Percentiles rank a stretch among this genome's conserved stretches.
Evolutionary conservation across 768 basidiomycete genomes (phyloP).

Genomic region (Termitomyces sp.): DNA sequence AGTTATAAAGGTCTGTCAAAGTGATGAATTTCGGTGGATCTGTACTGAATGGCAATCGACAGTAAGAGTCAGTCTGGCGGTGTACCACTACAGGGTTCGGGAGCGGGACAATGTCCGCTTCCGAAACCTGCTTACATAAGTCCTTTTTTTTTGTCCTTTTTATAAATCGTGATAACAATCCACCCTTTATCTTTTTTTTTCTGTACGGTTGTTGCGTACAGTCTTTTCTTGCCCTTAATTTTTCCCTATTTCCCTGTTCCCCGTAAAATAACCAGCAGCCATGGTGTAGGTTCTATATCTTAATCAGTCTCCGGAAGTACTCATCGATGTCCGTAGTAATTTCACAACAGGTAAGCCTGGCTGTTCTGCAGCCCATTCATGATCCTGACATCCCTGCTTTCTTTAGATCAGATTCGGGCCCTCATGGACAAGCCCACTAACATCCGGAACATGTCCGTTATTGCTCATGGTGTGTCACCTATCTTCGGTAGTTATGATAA

Average conservation of each 20-base stretch:
- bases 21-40: background rate
- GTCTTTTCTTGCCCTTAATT: background rate
- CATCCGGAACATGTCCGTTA: constrained; percentile 92
- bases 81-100: background rate
- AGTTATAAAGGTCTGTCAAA: background rate
- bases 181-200: constrained; percentile 4
- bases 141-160: constrained; percentile 9
- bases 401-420: constrained; percentile 73
- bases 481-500: constrained; percentile 1
- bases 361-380: background rate
- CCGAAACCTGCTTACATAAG: constrained; percentile 11
- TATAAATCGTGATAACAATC: constrained; percentile 15
- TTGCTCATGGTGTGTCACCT: constrained; percentile 68
- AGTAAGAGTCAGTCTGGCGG: background rate
- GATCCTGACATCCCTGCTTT: background rate
- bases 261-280: constrained; percentile 17
- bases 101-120: background rate
- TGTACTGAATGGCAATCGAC: background rate
- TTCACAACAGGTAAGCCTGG: constrained; percentile 66
- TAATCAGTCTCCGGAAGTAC: constrained; percentile 14
- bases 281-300: constrained; percentile 69
- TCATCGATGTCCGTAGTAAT: constrained; percentile 55
- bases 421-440: constrained; percentile 90
- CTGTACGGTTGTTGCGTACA: constrained; percentile 10
- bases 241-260: background rate